phyloP scores from a whole-genome alignment of 805 yeast genomes.

The Phaffomyces antillensis region DNA sequence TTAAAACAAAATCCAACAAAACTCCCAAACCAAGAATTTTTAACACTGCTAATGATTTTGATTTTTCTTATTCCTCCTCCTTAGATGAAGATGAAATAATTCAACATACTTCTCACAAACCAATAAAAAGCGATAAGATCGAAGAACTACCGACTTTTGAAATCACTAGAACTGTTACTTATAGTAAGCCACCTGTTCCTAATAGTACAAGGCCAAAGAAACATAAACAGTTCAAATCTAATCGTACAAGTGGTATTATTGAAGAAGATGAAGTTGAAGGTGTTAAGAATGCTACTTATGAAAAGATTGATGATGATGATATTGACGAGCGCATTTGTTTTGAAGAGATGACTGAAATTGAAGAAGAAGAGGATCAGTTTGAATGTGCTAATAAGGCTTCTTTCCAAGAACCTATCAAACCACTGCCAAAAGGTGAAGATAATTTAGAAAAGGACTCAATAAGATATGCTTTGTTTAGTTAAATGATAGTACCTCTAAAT shows the following conservation, averaged over 20 bases:
- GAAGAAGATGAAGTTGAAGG: neutral
- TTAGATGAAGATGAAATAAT: neutral
- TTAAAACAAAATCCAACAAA: neutral
- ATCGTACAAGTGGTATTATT: neutral
- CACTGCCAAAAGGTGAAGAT: no score
- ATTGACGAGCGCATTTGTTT: neutral
- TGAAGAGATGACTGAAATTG: no score
- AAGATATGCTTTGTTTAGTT: no score
- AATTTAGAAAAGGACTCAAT: no score
- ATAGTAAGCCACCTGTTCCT: neutral
- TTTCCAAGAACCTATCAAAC: no score
- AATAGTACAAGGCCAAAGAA: neutral
- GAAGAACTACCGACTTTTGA: constrained; percentile 2
- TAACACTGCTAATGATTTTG: neutral
- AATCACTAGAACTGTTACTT: constrained; percentile 1
- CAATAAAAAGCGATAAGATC: neutral
- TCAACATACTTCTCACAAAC: neutral
- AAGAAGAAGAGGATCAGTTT: no score
- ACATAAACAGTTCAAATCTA: neutral
- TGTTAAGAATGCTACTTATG: neutral
- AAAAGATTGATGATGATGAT: constrained; percentile 5
- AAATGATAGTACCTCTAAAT: no score
- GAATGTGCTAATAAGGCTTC: no score
- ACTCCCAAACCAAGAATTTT: neutral
- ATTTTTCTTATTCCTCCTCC: neutral